Evolutionary conservation across 148 eudicot genomes (phyloP).

Genomic region (Spergularia marina): DNA sequence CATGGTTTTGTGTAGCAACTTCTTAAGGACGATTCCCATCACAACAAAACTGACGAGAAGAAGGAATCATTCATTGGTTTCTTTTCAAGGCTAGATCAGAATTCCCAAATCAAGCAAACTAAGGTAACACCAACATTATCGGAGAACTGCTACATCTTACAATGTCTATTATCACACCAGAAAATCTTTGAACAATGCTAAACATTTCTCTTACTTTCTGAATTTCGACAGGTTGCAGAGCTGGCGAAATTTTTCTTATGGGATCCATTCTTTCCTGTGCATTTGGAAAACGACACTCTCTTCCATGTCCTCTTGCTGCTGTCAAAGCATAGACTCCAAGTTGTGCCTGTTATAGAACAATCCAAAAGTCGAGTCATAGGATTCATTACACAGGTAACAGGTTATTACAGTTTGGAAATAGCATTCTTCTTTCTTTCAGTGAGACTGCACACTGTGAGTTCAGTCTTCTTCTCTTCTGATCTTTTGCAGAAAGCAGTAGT

Average conservation of each 20-base stretch:
- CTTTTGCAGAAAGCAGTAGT: slow-evolving; percentile 40
- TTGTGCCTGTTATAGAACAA: slow-evolving; percentile 38
- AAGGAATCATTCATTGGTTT: slow-evolving; percentile 12
- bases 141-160: background rate
- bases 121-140: slow-evolving; percentile 31
- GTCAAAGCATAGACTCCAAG: slow-evolving; percentile 40
- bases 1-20: background rate
- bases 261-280: slow-evolving; percentile 47
- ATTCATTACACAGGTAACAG: slow-evolving; percentile 48
- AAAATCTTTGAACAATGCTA: background rate
- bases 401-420: slow-evolving; percentile 11
- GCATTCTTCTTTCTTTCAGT: background rate
- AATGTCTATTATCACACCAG: too few relatives aligned
- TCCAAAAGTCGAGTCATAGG: slow-evolving; percentile 28
- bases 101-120: slow-evolving; percentile 30
- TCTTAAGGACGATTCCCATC: background rate
- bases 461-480: background rate
- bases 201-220: background rate
- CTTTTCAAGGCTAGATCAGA: slow-evolving; percentile 40
- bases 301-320: slow-evolving; percentile 44
- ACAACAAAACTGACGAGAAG: background rate
- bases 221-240: slow-evolving; percentile 36
- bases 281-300: slow-evolving; percentile 34
- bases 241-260: slow-evolving; percentile 46
- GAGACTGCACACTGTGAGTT: background rate